A percentile compares a stretch with the other conserved stretches of the same genome.
Evolutionary conservation across 345 rosid genomes (phyloP).

Genomic region (Eucalyptus lansdowneana): DNA sequence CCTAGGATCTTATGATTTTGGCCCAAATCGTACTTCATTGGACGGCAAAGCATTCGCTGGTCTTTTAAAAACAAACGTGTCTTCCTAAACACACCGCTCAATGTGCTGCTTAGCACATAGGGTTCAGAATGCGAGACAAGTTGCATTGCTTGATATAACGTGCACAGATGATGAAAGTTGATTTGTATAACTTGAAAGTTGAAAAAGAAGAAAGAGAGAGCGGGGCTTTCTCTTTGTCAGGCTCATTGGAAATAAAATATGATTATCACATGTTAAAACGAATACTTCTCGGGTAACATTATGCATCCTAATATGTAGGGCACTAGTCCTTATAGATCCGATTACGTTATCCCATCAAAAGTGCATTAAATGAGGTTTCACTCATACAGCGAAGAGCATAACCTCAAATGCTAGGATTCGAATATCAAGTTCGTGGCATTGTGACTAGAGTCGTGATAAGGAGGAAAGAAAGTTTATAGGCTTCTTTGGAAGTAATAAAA

Average conservation of each 20-base stretch:
- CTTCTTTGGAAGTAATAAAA: background rate
- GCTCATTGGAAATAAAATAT: too few relatives aligned
- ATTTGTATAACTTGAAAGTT: too few relatives aligned
- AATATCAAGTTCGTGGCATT: background rate
- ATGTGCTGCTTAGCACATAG: background rate
- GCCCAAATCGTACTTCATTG: background rate
- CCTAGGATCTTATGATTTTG: background rate
- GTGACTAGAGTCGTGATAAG: background rate
- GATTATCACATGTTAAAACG: too few relatives aligned
- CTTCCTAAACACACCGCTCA: background rate
- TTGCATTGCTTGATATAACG: background rate
- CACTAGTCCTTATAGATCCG: background rate
- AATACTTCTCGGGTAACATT: background rate
- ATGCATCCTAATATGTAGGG: background rate
- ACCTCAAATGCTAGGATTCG: background rate
- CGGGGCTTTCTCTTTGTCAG: too few relatives aligned
- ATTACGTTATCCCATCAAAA: background rate
- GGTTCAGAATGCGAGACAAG: background rate
- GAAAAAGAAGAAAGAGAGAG: too few relatives aligned
- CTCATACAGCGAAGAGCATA: background rate
- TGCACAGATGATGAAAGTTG: too few relatives aligned
- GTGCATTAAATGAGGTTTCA: background rate
- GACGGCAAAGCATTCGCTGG: background rate
- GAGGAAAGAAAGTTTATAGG: background rate
- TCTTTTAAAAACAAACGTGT: background rate